Base-by-base conservation (phyloP, 371 early-diverging fungal genomes). In the Mortierella sp. region DNA sequence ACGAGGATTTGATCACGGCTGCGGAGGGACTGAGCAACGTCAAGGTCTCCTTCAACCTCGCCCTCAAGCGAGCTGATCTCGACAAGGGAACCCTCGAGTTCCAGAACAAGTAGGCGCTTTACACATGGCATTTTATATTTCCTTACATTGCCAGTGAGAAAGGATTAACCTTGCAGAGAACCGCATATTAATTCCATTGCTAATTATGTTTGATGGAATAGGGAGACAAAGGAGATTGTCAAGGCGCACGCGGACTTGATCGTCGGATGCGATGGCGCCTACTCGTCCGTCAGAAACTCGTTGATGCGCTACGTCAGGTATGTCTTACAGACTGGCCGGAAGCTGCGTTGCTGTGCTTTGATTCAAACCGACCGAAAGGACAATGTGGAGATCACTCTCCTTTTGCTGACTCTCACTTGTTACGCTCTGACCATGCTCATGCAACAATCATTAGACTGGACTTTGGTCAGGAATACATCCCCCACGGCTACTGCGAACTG, bases 221-320 rank as follows among this genome's bases (percentile, higher is more conserved):
- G 77, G n/a, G 71, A 69, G 16, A 89, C 82, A 34, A 80, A 84
- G 80, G 72, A 85, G 46, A 74, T 55, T 19, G 67, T 90, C 46
- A 82, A 76, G n/a, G 88, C 88, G 11, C 74, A 88, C 13, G 93
- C 93, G 9, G 98, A 98, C 81, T 86, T 98, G 46, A 93, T 99
- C 77, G 90, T 99, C 21, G 99, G 99, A 26, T 95, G 97, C n/a
- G 99, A 99, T 88, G 99, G 99, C 48, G 98, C 97, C 9, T 96
- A 95, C 85, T 97, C 97, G 26, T 82, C 91, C 11, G 94, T 94
- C 51, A 92, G 98, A 64, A 90, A 89, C 64, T 94, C 95, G 76
- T 90, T 97, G 81, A 94, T 96, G 94, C 91, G 95, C 46, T 81
- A 88, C 61, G 89, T 90, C 70, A 89, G 94, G 94, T 94, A 91